Percentiles rank a stretch among this genome's conserved stretches.
Conservation (phyloP, 1,139 yeast species). For the Scheffersomyces quercinus region DNA sequence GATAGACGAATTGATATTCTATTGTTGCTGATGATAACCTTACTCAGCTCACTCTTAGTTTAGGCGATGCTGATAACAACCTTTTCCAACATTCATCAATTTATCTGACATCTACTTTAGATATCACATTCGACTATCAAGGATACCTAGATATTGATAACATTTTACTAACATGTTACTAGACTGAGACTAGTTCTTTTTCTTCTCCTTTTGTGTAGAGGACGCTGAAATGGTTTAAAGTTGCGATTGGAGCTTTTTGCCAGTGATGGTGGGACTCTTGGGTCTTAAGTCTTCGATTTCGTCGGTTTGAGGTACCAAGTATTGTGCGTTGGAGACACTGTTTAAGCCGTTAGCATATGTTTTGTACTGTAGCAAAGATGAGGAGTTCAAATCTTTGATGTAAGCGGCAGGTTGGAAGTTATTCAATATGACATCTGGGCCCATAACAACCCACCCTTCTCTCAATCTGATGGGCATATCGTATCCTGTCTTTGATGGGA, state of each 20-base stretch:
- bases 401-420: constrained; percentile 53
- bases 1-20: constrained; percentile 1
- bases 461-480: constrained; percentile 67
- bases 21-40: constrained; percentile 47
- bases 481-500: constrained; percentile 68
- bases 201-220: too few relatives aligned
- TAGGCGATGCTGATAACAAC: constrained; percentile 49
- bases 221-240: too few relatives aligned
- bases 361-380: constrained; percentile 34
- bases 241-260: not conserved
- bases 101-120: constrained; percentile 15
- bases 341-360: constrained; percentile 14
- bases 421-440: constrained; percentile 78
- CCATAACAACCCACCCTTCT: constrained; percentile 88
- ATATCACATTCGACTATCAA: too few relatives aligned
- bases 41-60: constrained; percentile 59
- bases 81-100: constrained; percentile 50
- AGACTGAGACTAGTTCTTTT: too few relatives aligned
- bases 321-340: constrained; percentile 29
- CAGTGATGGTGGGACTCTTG: constrained; percentile 58
- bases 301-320: constrained; percentile 59
- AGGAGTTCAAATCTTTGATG: constrained; percentile 32
- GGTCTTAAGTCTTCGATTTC: constrained; percentile 84
- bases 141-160: too few relatives aligned
- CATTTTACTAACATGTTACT: too few relatives aligned